phyloP scores from a whole-genome alignment of 768 basidiomycete species.

The Naganishia vishniacii region DNA sequence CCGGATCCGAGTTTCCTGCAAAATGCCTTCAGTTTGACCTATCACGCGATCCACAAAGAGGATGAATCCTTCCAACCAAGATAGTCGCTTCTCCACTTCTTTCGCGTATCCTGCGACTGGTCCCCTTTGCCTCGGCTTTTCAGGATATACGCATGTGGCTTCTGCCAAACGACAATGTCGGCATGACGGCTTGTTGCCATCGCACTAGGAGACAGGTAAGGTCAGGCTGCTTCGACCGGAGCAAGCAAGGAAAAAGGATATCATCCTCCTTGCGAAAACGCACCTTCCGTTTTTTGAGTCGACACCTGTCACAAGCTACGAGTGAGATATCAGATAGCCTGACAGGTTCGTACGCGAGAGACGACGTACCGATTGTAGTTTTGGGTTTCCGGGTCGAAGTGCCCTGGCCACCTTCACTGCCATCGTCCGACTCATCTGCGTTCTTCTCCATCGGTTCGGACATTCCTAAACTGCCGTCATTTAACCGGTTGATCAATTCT shows the following conservation, averaged over 20 bases:
- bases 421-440: conserved; percentile 5
- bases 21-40: background rate
- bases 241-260: background rate
- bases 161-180: conserved; percentile 18
- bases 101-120: conserved; percentile 17
- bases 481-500: background rate
- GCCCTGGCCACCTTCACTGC: conserved; percentile 5
- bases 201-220: background rate
- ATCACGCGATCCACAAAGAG: conserved; percentile 3
- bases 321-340: no score
- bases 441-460: conserved; percentile 6
- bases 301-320: conserved; percentile 15
- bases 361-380: conserved; percentile 5
- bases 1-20: background rate
- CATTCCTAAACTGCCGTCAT: conserved; percentile 8
- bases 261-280: background rate
- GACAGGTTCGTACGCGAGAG: no score
- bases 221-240: background rate
- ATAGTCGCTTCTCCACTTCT: conserved; percentile 11
- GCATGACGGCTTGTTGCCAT: conserved; percentile 10
- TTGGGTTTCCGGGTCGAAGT: background rate
- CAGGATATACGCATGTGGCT: conserved; percentile 1
- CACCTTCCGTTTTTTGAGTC: conserved; percentile 11
- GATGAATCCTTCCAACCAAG: conserved; percentile 15
- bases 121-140: conserved; percentile 13